Base-by-base conservation (phyloP, 2,329 filamentous ascomycete species). In the Pyrenophora seminiperda region DNA sequence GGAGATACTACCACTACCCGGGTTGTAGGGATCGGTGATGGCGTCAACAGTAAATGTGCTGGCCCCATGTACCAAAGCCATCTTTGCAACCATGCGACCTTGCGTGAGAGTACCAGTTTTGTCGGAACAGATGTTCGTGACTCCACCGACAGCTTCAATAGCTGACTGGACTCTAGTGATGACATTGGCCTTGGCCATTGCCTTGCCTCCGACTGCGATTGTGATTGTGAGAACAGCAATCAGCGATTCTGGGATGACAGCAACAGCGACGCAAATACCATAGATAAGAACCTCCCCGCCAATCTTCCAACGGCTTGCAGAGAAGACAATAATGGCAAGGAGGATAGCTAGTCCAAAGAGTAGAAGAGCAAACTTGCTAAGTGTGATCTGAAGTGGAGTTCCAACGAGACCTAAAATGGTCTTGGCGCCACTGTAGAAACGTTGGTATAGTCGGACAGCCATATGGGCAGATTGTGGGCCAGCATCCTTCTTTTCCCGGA, bases 371-470 rank as follows among this genome's bases (percentile, higher is more conserved):
- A 96, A 87, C 73, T 92, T 91, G 75, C 88, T 90, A 42, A 96
- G 80, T 66, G 90, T 93, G 59, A 88, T 86, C 75, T 95, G 90
- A 37, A 96, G 78, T 0, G 91, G 91, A 1, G 91, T 96, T 41
- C 91, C 91, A 46, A 89, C 81, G 51, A 89, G 80, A 42, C 87
- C 86, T 7, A 89, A 76, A 64, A 90, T 76, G 13, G 73, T 73
- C 65, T 77, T 79, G 38, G 75, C 59, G 50, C 61, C 74, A 38
- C 53, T 72, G 41, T 63, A 61, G 66, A 72, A 68, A 37, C 63
- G 69, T 52, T 60, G 67, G 34, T 42, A 47, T 13, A 62, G 39
- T 43, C 58, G 62, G 33, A 53, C 55, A 11, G 63, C 39, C 37
- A 63, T 77, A 39, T 79, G 76, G 74, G 82, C 81, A 32, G 83